Conservation (phyloP, 2,329 filamentous ascomycete species). For the Trichoderma atrobrunneum region DNA sequence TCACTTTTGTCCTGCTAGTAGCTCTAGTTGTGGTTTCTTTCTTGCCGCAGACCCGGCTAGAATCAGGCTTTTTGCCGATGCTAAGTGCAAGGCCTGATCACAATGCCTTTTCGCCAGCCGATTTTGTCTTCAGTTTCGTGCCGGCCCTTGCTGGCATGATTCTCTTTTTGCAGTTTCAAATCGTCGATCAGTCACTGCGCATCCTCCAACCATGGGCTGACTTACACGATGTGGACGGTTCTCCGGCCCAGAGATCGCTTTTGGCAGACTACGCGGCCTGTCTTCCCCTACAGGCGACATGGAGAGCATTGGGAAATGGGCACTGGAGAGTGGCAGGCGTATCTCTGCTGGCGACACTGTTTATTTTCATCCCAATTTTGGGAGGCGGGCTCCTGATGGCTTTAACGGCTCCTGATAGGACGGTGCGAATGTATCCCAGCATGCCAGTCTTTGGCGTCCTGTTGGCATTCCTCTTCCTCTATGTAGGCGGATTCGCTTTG, state of each 20-base stretch:
- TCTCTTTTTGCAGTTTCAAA: constrained; percentile 64
- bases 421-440: constrained; percentile 67
- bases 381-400: constrained; percentile 72
- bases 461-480: constrained; percentile 70
- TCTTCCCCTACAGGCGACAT: constrained; percentile 57
- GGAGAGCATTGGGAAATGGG: constrained; percentile 56
- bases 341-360: constrained; percentile 57
- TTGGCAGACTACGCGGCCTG: constrained; percentile 69
- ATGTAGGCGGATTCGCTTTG: constrained; percentile 59
- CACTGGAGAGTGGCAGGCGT: constrained; percentile 65
- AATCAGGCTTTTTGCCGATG: constrained; percentile 68
- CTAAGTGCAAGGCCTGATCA: constrained; percentile 59
- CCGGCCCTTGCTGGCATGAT: constrained; percentile 66
- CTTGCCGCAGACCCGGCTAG: constrained; percentile 62
- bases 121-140: constrained; percentile 82
- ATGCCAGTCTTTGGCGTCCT: constrained; percentile 70
- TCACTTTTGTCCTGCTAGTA: constrained; percentile 59
- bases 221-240: constrained; percentile 55
- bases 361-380: constrained; percentile 63
- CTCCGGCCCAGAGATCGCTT: constrained; percentile 60
- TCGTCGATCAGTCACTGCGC: constrained; percentile 63
- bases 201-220: constrained; percentile 68
- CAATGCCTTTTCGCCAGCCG: constrained; percentile 75
- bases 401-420: constrained; percentile 52
- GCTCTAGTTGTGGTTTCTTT: constrained; percentile 79